Evolutionary conservation across 106 monocot genomes (phyloP).

Genomic region (Posidonia australis): DNA sequence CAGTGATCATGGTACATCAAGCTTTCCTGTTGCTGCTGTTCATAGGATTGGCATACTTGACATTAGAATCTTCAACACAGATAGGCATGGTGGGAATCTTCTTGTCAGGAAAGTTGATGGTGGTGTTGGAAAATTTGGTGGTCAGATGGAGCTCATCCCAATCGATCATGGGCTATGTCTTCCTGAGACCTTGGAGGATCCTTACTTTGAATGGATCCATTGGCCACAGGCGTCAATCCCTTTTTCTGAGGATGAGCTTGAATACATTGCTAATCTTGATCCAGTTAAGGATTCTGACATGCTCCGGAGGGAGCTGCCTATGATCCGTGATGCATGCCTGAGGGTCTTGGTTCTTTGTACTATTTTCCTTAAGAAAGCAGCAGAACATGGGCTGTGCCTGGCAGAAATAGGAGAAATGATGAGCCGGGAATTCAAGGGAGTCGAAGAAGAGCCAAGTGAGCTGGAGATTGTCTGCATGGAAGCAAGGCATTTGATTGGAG

Average conservation of each 20-base stretch:
- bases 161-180: conserved; percentile 95
- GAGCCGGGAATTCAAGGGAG: conserved; percentile 69
- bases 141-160: conserved; percentile 57
- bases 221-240: conserved; percentile 92
- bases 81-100: conserved; percentile 73
- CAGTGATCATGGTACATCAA: conserved; percentile 83
- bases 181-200: conserved; percentile 84
- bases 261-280: conserved; percentile 81
- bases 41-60: conserved; percentile 89
- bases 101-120: conserved; percentile 14
- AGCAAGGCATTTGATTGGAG: conserved; percentile 50
- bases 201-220: conserved; percentile 96
- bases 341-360: conserved; percentile 71
- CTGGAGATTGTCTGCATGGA: conserved; percentile 79
- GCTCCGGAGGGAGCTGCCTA: conserved; percentile 63
- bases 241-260: conserved; percentile 78
- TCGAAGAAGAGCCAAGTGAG: conserved; percentile 83
- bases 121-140: conserved; percentile 16
- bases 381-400: conserved; percentile 72
- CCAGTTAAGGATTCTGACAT: conserved; percentile 53
- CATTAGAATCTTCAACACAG: conserved; percentile 73
- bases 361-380: conserved; percentile 77
- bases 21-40: conserved; percentile 73
- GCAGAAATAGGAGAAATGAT: conserved; percentile 94
- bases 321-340: conserved; percentile 78